Conservation (phyloP, 768 basidiomycete genomes). For the Fistulinella prunicolor region DNA sequence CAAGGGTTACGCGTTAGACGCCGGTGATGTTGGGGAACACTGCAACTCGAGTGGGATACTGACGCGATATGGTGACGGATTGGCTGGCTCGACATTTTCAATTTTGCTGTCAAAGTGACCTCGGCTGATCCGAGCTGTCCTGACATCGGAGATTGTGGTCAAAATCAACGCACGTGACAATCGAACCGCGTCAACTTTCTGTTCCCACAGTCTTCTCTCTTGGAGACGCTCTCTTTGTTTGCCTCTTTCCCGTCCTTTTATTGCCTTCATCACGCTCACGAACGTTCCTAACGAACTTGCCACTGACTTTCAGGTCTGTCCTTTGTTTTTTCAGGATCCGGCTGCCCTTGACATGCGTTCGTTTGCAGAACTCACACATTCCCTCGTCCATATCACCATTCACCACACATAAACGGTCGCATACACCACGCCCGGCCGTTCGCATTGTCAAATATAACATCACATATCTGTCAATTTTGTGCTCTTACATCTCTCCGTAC, state of each 20-base stretch:
- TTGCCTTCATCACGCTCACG: constrained; percentile 9
- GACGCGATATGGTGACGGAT: no score
- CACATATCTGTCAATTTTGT: constrained; percentile 3
- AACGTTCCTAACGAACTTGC: constrained; percentile 16
- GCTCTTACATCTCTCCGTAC: constrained; percentile 7
- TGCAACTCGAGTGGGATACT: no score
- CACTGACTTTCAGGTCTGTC: constrained; percentile 17
- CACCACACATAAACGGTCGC: constrained; percentile 3
- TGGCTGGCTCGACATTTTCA: no score
- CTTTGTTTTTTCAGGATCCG: not conserved
- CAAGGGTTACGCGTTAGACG: no score
- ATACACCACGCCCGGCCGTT: not conserved
- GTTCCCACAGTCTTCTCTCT: constrained; percentile 18
- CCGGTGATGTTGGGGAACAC: no score
- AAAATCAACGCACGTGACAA: constrained; percentile 35
- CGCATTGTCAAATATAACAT: constrained; percentile 2
- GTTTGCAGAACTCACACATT: constrained; percentile 26
- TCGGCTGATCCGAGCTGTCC: not conserved
- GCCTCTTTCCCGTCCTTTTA: constrained; percentile 1
- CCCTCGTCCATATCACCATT: constrained; percentile 14
- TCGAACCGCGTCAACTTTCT: constrained; percentile 27
- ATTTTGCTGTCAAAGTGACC: no score
- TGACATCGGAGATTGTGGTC: not conserved
- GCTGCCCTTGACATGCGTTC: not conserved
- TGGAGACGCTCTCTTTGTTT: constrained; percentile 9